A percentile compares a stretch with the other conserved stretches of the same genome.
phyloP scores from a whole-genome alignment of 2,329 filamentous ascomycete species.

The Parastagonospora avenae region DNA sequence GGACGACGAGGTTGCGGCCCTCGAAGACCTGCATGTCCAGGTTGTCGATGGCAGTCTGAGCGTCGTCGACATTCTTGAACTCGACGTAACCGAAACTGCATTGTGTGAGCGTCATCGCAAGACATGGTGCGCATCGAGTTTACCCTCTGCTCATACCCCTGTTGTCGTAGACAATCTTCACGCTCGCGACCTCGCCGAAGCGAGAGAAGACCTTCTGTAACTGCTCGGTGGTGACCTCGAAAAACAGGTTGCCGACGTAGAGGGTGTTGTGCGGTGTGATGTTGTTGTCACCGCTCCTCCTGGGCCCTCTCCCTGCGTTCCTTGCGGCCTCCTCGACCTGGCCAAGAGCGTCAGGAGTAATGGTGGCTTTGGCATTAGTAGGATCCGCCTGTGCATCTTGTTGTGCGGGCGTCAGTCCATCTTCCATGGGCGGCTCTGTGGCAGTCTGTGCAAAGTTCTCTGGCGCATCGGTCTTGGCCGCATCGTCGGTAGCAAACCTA shows the following conservation, averaged over 20 bases:
- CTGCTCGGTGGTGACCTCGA: conserved; percentile 67
- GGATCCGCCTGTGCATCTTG: conserved; percentile 28
- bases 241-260: conserved; percentile 73
- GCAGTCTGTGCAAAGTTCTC: conserved; percentile 45
- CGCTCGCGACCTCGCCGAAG: conserved; percentile 60
- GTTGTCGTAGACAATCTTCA: conserved; percentile 64
- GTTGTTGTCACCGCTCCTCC: not conserved
- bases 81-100: conserved; percentile 70
- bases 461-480: conserved; percentile 44
- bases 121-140: conserved; percentile 19
- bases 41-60: conserved; percentile 61
- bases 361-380: conserved; percentile 34
- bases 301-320: not conserved
- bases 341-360: conserved; percentile 31
- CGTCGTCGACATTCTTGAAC: conserved; percentile 60
- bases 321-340: conserved; percentile 7
- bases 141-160: conserved; percentile 73
- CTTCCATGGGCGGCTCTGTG: conserved; percentile 42
- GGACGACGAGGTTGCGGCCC: conserved; percentile 67
- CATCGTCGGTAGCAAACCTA: conserved; percentile 56
- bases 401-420: conserved; percentile 36
- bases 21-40: conserved; percentile 66
- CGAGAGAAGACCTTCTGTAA: conserved; percentile 64
- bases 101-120: conserved; percentile 10
- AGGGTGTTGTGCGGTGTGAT: conserved; percentile 50